Evolutionary conservation across 495 filamentous ascomycete species (phyloP).

Genomic region (Daldinia caldariorum): DNA sequence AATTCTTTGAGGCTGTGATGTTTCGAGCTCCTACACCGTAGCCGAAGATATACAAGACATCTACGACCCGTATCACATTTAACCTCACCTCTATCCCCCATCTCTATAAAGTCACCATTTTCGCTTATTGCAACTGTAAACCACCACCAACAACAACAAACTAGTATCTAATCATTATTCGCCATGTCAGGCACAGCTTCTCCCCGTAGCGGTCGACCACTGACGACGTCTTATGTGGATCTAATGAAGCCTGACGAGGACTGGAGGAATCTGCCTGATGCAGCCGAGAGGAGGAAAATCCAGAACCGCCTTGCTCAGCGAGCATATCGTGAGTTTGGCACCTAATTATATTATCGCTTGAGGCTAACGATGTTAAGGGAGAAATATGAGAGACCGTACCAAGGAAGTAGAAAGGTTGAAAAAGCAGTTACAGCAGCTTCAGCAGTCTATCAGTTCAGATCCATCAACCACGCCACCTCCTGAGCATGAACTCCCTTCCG

Average conservation of each 20-base stretch:
- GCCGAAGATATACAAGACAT: constrained; percentile 28
- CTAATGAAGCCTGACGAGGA: constrained; percentile 50
- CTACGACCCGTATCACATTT: constrained; percentile 37
- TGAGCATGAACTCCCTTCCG: constrained; percentile 46
- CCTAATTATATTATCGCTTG: neutral
- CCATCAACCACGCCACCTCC: constrained; percentile 43
- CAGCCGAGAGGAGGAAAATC: constrained; percentile 50
- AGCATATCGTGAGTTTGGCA: constrained; percentile 48
- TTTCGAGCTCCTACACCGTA: constrained; percentile 22
- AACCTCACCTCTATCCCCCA: constrained; percentile 25
- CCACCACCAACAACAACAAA: neutral
- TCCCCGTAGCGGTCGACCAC: constrained; percentile 49
- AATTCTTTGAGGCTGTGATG: constrained; percentile 18
- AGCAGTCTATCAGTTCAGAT: constrained; percentile 43
- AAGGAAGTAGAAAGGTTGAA: constrained; percentile 49
- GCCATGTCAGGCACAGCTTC: constrained; percentile 46
- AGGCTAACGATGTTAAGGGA: constrained; percentile 38
- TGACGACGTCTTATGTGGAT: constrained; percentile 49
- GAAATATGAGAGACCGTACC: constrained; percentile 49
- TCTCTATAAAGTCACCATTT: constrained; percentile 7
- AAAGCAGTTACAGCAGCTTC: constrained; percentile 48
- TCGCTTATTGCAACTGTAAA: constrained; percentile 1
- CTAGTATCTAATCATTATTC: constrained; percentile 2
- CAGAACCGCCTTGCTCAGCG: constrained; percentile 55
- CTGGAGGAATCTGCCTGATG: constrained; percentile 50